Evolutionary conservation across 331 rosid species (phyloP), one percentile per base, ranked within the genome.

Genomic region (Quercus phellos): DNA sequence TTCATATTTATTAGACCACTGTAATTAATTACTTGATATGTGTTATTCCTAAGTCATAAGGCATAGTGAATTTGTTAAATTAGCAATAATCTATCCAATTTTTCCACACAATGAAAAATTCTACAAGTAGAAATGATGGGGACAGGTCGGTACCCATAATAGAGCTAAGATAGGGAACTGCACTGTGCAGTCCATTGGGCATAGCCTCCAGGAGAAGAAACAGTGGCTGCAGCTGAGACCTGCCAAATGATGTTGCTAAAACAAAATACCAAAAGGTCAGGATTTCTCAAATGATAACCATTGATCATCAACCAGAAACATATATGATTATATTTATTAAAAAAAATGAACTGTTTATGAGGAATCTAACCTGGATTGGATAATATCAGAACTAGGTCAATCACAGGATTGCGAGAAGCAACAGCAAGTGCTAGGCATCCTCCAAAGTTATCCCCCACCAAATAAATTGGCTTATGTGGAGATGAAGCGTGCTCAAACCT

Each of bases 371-470:
- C 99, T 75, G 99, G 97, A 79, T 95, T 95, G 77, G 70, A 76
- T 73, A 95, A 81, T 78, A 90, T 74, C 73, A 95, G 78, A 64
- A 91, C 87, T 55, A 95, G 90, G 80, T 95, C 99, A 76, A 91
- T 53, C 18, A 84, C 60, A 55, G 98, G 98, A 93, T 93, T 91
- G 64, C 86, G 96, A 84, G 99, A 88, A 74, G 99, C 99, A 77
- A 93, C 90, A 3, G 99, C 93, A 60, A 95, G 98, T 58, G 99
- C 90, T 55, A 95, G 80, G 88, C 99, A 89, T 86, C 98, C 99
- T 51, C 99, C 99, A 81, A 95, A 79, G 70, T 98, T 93, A 82
- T 95, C 99, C 63, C 99, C 99, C 12, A 93, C 92, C 85, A 95
- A 86, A 80, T 95, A 95, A 79, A 95, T 91, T 69, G 99, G 98